Conservation (phyloP, 305 asterid species). For the Rubia peregrina region DNA sequence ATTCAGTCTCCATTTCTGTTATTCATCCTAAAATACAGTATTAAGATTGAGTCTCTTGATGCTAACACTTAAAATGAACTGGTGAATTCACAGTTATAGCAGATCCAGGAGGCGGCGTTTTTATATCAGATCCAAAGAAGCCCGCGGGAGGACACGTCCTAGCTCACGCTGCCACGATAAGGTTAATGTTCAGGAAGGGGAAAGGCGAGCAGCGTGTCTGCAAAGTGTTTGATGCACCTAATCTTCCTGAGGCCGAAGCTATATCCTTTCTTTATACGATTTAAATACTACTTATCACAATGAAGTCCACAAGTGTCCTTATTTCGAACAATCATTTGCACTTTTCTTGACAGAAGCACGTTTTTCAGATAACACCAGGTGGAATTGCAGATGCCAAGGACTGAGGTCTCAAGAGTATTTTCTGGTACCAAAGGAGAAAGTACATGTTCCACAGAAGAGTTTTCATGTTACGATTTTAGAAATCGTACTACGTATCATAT, state of each 20-base stretch:
- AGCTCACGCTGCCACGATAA: slow-evolving; percentile 94
- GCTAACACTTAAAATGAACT: slow-evolving; percentile 15
- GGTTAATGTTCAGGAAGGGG: slow-evolving; percentile 98
- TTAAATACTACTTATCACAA: neutral
- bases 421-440: neutral
- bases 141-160: slow-evolving; percentile 98
- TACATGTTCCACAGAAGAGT: neutral
- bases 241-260: slow-evolving; percentile 96
- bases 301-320: slow-evolving; percentile 5
- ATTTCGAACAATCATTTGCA: neutral
- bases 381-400: slow-evolving; percentile 98
- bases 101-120: slow-evolving; percentile 96
- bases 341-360: slow-evolving; percentile 48
- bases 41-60: neutral
- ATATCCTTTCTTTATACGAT: slow-evolving; percentile 49
- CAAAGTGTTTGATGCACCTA: slow-evolving; percentile 95
- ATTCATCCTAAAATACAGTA: neutral
- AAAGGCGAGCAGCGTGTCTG: slow-evolving; percentile 98
- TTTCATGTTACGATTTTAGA: neutral
- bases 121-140: slow-evolving; percentile 92
- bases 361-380: slow-evolving; percentile 94
- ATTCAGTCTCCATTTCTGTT: neutral
- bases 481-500: neutral
- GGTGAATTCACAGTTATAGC: slow-evolving; percentile 69
- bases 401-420: slow-evolving; percentile 21